Percentiles rank a stretch among this genome's conserved stretches.
Conservation (phyloP, 2,329 filamentous ascomycete genomes). For the Canariomyces notabilis region DNA sequence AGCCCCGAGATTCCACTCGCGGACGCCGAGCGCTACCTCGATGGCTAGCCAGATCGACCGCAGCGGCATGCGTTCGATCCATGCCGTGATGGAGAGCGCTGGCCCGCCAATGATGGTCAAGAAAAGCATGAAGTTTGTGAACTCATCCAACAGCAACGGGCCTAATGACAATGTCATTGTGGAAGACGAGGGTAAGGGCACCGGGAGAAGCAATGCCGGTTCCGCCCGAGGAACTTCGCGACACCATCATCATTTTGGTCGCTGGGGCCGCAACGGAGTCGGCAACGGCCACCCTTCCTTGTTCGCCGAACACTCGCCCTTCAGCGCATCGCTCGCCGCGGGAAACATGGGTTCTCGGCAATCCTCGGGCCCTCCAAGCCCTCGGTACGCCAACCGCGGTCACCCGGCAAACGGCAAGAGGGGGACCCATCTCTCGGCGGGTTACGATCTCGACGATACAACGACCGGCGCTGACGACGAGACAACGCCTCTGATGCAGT, state of each 20-base stretch:
- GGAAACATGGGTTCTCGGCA: slow-evolving; percentile 49
- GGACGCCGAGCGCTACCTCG: slow-evolving; percentile 90
- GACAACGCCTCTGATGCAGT: slow-evolving; percentile 69
- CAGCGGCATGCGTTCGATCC: slow-evolving; percentile 57
- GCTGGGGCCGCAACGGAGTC: slow-evolving; percentile 65
- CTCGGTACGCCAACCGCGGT: slow-evolving; percentile 46
- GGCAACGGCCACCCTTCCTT: slow-evolving; percentile 65
- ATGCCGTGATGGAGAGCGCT: slow-evolving; percentile 59
- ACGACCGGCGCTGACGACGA: slow-evolving; percentile 77
- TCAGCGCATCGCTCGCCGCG: slow-evolving; percentile 52
- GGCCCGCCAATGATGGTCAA: slow-evolving; percentile 57
- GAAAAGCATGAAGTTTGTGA: slow-evolving; percentile 95
- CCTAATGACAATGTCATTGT: slow-evolving; percentile 48
- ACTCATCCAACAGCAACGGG: slow-evolving; percentile 62
- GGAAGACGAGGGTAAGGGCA: slow-evolving; percentile 63
- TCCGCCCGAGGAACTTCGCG: slow-evolving; percentile 62
- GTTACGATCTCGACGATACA: slow-evolving; percentile 75
- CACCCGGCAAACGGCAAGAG: slow-evolving; percentile 38
- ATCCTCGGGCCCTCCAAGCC: slow-evolving; percentile 65
- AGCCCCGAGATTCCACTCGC: slow-evolving; percentile 78
- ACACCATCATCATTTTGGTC: slow-evolving; percentile 68
- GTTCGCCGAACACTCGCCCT: slow-evolving; percentile 74
- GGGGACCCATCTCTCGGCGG: slow-evolving; percentile 55
- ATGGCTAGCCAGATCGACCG: slow-evolving; percentile 66
- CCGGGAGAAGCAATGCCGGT: slow-evolving; percentile 55